Percentiles rank a stretch among this genome's conserved stretches.
Evolutionary conservation across 2,329 filamentous ascomycete species (phyloP).

Genomic region (Alternaria arbusti): DNA sequence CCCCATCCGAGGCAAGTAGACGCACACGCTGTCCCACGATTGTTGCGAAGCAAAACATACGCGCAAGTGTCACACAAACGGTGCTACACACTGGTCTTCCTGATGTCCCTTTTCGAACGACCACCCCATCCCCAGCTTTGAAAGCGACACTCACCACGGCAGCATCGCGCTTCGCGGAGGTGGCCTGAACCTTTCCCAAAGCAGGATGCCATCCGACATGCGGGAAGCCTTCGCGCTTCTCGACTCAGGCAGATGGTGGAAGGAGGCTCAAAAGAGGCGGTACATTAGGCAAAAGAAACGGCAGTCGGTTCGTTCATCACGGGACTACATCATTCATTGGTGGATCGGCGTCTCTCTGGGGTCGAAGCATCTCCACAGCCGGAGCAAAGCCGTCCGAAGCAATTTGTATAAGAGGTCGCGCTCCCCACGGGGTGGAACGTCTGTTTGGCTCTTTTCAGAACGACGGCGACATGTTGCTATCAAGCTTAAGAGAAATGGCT

Average conservation of each 20-base stretch:
- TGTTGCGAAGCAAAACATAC: no score
- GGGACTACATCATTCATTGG: slow-evolving; percentile 13
- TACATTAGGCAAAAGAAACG: slow-evolving; percentile 7
- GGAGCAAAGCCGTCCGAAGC: slow-evolving; percentile 17
- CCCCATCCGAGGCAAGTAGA: no score
- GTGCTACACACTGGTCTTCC: no score
- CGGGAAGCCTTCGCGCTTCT: not conserved
- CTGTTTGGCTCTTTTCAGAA: slow-evolving; percentile 6
- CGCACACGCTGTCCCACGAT: no score
- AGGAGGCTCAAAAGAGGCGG: not conserved
- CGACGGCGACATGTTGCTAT: not conserved
- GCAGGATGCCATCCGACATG: slow-evolving; percentile 9
- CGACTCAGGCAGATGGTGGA: slow-evolving; percentile 1
- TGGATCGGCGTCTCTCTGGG: slow-evolving; percentile 6
- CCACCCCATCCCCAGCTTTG: no score
- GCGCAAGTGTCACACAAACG: no score
- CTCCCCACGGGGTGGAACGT: slow-evolving; percentile 15
- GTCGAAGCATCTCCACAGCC: slow-evolving; percentile 14
- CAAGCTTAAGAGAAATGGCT: not conserved
- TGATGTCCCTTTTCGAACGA: no score
- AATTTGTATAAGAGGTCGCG: slow-evolving; percentile 11
- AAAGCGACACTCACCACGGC: not conserved
- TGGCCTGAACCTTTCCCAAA: slow-evolving; percentile 3
- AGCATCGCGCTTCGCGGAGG: not conserved
- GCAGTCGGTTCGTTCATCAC: slow-evolving; percentile 8